A percentile compares a stretch with the other conserved stretches of the same genome.
Evolutionary conservation across 345 rosid species (phyloP).

Genomic region (Brassica cretica): DNA sequence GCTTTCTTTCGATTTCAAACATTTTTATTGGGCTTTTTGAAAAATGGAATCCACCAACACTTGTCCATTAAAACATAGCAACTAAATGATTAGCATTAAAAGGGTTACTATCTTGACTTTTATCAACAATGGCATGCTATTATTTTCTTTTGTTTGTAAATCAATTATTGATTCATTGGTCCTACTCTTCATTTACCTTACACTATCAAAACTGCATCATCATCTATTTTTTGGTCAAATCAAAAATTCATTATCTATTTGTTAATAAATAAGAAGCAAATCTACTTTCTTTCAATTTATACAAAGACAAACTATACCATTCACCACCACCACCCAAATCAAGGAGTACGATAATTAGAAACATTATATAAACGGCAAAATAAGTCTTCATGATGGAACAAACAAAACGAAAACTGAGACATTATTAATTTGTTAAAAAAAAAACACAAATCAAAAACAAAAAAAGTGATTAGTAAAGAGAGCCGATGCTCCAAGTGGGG

Average conservation of each 20-base stretch:
- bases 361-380: slow-evolving; percentile 2
- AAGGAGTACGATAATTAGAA: neutral
- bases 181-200: neutral
- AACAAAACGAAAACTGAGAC: slow-evolving; percentile 6
- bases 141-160: neutral
- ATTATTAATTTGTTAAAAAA: slow-evolving; percentile 14
- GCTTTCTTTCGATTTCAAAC: neutral
- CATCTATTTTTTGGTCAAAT: neutral
- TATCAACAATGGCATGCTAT: neutral
- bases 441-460: neutral
- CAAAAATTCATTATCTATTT: too few species aligned
- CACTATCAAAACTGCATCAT: neutral
- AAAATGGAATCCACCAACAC: neutral
- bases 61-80: neutral
- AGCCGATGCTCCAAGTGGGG: slow-evolving; percentile 53
- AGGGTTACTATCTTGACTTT: neutral
- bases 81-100: neutral
- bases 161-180: neutral
- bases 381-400: neutral
- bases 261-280: neutral
- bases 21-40: neutral
- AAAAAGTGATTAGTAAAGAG: slow-evolving; percentile 17
- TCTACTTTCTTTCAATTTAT: neutral
- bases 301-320: neutral
- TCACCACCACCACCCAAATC: neutral